These are phyloP conservation scores for Plasmopara muralis DNA, from an alignment of 352 stramenopile genomes.

Conservation along the genomic window DNA sequence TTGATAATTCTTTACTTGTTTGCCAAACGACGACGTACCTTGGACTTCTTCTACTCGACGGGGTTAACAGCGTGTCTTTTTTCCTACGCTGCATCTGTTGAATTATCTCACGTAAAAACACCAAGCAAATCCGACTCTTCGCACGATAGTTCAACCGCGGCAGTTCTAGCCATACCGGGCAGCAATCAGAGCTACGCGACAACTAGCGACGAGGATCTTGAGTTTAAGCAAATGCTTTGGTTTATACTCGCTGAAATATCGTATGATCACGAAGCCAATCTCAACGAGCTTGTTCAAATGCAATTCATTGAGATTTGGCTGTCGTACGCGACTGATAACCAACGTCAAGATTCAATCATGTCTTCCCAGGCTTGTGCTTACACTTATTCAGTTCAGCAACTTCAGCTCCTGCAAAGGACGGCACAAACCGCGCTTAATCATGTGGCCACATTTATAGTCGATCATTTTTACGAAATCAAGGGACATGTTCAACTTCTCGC, in stretches of 20 bases:
- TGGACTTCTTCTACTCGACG: constrained; percentile 53
- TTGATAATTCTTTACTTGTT: constrained; percentile 65
- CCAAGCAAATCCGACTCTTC: not conserved
- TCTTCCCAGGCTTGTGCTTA: constrained; percentile 8
- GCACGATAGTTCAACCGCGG: constrained; percentile 12
- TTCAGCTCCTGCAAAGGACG: constrained; percentile 47
- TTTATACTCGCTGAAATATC: constrained; percentile 49
- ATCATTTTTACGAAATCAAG: constrained; percentile 51
- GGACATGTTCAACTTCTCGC: constrained; percentile 43
- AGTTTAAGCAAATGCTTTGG: constrained; percentile 81
- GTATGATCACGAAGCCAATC: constrained; percentile 43
- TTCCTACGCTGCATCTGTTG: constrained; percentile 51
- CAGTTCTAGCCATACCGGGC: constrained; percentile 36
- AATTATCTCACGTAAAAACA: constrained; percentile 23
- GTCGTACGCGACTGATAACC: constrained; percentile 36
- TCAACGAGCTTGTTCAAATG: constrained; percentile 55
- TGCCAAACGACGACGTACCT: constrained; percentile 32
- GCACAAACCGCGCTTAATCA: constrained; percentile 56
- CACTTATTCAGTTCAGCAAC: constrained; percentile 43
- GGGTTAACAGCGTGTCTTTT: constrained; percentile 55
- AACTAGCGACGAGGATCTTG: constrained; percentile 66
- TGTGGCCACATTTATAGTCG: constrained; percentile 35
- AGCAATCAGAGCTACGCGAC: constrained; percentile 57
- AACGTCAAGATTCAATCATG: constrained; percentile 2
- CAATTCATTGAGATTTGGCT: constrained; percentile 61